Percentiles rank a stretch among this genome's conserved stretches.
phyloP scores from a whole-genome alignment of 192 early-diverging fungal species.

The Backusella tuberculispora region DNA sequence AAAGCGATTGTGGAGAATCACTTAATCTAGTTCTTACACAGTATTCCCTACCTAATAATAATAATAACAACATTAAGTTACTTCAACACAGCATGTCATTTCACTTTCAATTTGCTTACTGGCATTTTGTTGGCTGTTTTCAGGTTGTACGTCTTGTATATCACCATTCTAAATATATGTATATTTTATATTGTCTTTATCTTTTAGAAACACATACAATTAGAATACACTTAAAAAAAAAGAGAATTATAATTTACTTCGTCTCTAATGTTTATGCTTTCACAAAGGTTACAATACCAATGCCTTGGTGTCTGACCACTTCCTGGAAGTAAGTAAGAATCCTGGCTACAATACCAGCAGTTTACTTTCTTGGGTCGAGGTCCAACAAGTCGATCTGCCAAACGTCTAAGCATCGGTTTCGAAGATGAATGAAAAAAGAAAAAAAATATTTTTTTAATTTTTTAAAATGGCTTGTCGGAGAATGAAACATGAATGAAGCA shows the following conservation, averaged over 20 bases:
- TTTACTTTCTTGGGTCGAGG: constrained; percentile 1
- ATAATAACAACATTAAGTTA: neutral
- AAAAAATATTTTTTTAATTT: neutral
- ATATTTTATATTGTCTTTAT: neutral
- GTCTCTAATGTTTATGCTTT: constrained; percentile 1
- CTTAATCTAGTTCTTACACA: neutral
- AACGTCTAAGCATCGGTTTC: neutral
- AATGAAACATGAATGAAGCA: neutral
- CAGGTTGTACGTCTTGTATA: neutral
- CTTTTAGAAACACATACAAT: constrained; percentile 1
- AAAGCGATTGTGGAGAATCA: neutral
- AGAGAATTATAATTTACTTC: neutral
- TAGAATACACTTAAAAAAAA: constrained; percentile 10
- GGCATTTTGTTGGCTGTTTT: neutral
- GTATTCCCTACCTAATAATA: neutral
- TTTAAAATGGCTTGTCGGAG: neutral
- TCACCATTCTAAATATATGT: neutral
- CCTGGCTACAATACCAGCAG: neutral
- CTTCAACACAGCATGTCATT: no score
- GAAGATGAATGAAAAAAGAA: neutral
- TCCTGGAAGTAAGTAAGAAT: neutral
- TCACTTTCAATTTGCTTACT: neutral
- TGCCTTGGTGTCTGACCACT: neutral
- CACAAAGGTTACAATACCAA: neutral
- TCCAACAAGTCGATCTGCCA: neutral